A percentile compares a stretch with the other conserved stretches of the same genome.
phyloP scores from a whole-genome alignment of 352 stramenopile species.

The Pilasporangium apinafurcum region DNA sequence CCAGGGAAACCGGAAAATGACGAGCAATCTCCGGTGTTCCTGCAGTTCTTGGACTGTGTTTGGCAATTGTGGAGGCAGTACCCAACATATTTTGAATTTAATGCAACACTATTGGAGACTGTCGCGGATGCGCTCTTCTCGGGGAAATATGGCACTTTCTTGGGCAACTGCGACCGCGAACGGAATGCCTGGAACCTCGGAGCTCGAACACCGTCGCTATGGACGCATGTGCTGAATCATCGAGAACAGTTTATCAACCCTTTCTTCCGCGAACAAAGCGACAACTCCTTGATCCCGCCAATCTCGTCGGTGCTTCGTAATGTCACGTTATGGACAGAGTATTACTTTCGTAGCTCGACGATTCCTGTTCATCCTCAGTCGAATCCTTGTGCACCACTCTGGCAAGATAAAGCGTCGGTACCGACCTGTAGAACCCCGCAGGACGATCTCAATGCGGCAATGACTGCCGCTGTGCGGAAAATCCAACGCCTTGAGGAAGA shows the following conservation, averaged over 20 bases:
- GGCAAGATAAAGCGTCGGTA: constrained; percentile 8
- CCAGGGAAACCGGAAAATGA: constrained; percentile 63
- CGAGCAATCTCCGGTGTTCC: constrained; percentile 83
- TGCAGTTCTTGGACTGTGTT: constrained; percentile 88
- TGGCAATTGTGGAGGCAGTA: constrained; percentile 80
- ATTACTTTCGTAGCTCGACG: constrained; percentile 63
- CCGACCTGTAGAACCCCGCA: constrained; percentile 12
- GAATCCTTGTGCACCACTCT: constrained; percentile 45
- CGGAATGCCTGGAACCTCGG: constrained; percentile 37
- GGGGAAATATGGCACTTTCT: constrained; percentile 77
- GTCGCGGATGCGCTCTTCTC: constrained; percentile 75
- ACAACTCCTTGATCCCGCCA: constrained; percentile 47
- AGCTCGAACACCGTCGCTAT: constrained; percentile 66
- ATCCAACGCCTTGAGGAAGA: constrained; percentile 58
- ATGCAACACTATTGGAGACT: constrained; percentile 46
- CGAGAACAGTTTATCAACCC: constrained; percentile 48
- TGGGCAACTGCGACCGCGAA: constrained; percentile 85
- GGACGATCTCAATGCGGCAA: constrained; percentile 53
- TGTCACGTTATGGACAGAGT: constrained; percentile 75
- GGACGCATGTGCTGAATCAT: constrained; percentile 46
- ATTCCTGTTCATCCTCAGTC: constrained; percentile 26
- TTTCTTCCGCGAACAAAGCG: constrained; percentile 56
- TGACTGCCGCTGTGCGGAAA: constrained; percentile 37
- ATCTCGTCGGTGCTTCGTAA: constrained; percentile 50
- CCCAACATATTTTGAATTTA: constrained; percentile 87